These are phyloP conservation scores for Trametes polyzona DNA, from an alignment of 1,284 basidiomycete genomes.

Conservation along the genomic window DNA sequence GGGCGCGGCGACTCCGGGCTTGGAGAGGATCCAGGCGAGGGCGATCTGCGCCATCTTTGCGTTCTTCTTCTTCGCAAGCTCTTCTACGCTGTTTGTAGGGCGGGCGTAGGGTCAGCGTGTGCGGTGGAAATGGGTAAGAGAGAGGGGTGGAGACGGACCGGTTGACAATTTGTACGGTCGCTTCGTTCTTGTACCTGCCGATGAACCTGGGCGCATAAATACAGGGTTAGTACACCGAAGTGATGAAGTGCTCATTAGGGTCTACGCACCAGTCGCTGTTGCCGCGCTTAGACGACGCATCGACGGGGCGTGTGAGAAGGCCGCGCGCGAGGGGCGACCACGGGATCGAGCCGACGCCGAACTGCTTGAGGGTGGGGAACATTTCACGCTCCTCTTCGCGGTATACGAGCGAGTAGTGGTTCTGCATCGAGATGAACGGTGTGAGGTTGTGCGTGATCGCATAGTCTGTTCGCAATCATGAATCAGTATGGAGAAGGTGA, in stretches of 20 bases:
- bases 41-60: conserved; percentile 34
- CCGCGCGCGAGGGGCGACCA: conserved; percentile 48
- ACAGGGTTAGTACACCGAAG: too few relatives aligned
- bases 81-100: conserved; percentile 38
- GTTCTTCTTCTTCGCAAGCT: conserved; percentile 44
- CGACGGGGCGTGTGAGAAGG: conserved; percentile 39
- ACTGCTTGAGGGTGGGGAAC: conserved; percentile 44
- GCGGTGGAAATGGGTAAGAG: too few relatives aligned
- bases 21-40: conserved; percentile 19
- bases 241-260: too few relatives aligned
- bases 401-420: conserved; percentile 47
- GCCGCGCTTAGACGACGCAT: conserved; percentile 30
- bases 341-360: conserved; percentile 45
- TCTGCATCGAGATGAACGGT: conserved; percentile 59
- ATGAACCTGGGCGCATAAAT: conserved; percentile 1
- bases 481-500: neutral
- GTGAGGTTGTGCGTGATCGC: conserved; percentile 46
- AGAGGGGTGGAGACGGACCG: neutral
- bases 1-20: conserved; percentile 49
- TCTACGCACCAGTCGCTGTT: conserved; percentile 29
- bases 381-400: conserved; percentile 57
- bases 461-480: conserved; percentile 28
- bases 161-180: neutral
- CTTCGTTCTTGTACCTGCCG: too few relatives aligned
- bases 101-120: neutral